Percentiles rank a stretch among this genome's conserved stretches.
Evolutionary conservation across 1,139 yeast species (phyloP).

Genomic region (Pichia inconspicua): DNA sequence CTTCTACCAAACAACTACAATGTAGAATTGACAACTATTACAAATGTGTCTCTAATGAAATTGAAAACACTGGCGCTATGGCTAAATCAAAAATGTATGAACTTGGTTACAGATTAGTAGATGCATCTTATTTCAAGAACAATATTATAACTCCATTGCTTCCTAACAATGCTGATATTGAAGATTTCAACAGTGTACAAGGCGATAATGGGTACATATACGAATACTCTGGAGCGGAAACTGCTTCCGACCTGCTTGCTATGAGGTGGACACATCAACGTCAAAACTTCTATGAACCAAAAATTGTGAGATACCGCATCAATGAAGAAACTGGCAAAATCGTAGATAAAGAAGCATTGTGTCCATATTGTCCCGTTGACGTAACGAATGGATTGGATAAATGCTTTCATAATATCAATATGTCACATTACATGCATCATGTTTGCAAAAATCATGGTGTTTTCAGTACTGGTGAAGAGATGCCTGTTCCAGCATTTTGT

Average conservation of each 20-base stretch:
- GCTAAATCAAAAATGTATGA: background rate
- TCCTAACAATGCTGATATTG: constrained; percentile 6
- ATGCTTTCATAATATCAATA: constrained; percentile 21
- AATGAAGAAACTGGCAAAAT: constrained; percentile 14
- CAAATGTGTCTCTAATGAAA: background rate
- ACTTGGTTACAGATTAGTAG: background rate
- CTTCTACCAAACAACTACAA: background rate
- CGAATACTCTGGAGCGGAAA: constrained; percentile 1
- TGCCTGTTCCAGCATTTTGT: constrained; percentile 21
- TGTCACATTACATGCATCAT: constrained; percentile 27
- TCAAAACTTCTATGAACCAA: constrained; percentile 23
- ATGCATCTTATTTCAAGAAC: background rate
- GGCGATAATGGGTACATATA: constrained; percentile 12
- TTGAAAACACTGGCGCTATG: background rate
- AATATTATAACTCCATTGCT: constrained; percentile 4
- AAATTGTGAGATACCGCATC: constrained; percentile 17
- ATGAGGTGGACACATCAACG: constrained; percentile 16
- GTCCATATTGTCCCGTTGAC: constrained; percentile 24
- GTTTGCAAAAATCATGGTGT: constrained; percentile 27
- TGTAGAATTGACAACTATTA: constrained; percentile 1
- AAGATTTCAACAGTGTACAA: constrained; percentile 4
- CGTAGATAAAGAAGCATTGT: constrained; percentile 19
- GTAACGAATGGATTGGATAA: constrained; percentile 2
- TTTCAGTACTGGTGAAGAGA: constrained; percentile 24
- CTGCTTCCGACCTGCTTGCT: constrained; percentile 10